phyloP scores from a whole-genome alignment of 176 grass and related monocot species.

The Musa schizocarpa region DNA sequence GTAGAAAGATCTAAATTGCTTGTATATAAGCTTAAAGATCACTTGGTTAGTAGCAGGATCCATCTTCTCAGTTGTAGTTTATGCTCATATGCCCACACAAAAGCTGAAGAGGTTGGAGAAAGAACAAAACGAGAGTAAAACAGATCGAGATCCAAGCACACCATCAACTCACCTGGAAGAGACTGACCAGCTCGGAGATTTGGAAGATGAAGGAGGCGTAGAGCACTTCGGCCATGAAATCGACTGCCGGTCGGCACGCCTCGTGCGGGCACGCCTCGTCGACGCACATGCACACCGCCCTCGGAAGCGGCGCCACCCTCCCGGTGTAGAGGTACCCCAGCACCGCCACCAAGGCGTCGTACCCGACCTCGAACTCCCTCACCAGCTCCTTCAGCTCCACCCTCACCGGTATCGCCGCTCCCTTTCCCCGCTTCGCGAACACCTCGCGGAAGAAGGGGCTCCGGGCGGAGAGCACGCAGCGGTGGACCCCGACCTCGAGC shows the following conservation, averaged over 20 bases:
- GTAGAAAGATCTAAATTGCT: too few species aligned
- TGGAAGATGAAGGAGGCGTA: conserved; percentile 75
- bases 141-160: background rate
- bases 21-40: too few species aligned
- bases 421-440: conserved; percentile 34
- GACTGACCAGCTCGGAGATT: conserved; percentile 70
- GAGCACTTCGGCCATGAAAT: conserved; percentile 79
- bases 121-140: background rate
- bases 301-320: conserved; percentile 52
- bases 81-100: background rate
- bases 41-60: too few species aligned
- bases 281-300: conserved; percentile 62
- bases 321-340: conserved; percentile 90
- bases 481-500: conserved; percentile 39
- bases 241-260: conserved; percentile 57
- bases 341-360: conserved; percentile 61
- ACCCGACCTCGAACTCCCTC: conserved; percentile 47
- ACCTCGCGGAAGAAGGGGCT: conserved; percentile 71
- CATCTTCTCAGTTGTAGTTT: background rate
- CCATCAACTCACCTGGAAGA: conserved; percentile 64
- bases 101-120: background rate
- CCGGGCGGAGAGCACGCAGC: conserved; percentile 77
- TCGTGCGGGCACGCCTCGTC: conserved; percentile 64
- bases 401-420: background rate
- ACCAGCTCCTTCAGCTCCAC: conserved; percentile 42